Base-by-base conservation (phyloP, 345 rosid genomes). In the Hibiscus syriacus region DNA sequence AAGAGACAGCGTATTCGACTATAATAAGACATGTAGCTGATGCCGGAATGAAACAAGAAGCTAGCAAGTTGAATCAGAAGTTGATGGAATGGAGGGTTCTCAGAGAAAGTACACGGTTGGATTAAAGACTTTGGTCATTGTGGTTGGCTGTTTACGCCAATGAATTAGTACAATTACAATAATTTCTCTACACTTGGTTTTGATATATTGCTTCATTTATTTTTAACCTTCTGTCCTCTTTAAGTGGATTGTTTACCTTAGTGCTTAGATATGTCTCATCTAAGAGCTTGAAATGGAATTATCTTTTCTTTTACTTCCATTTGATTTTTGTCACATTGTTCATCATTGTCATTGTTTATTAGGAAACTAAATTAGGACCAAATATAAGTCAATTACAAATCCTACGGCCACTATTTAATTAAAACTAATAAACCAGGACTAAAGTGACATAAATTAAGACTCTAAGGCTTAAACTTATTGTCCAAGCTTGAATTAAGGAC, bases 11-110 rank as follows among this genome's bases (percentile, higher is more conserved):
- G 38, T 86, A 68, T 76, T 75, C 80, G 23, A 30, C 79, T 16
- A 43, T 87, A 62, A 38, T 92, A 20, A 79, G 75, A 68, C 75
- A 85, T 62, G 53, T 89, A 12, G 86, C 73, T 38, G 86, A 82
- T 63, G 82, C 79, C 74, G 98, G 93, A 53, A 82, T 92, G 90
- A 61, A 49, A 13, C 78, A 73, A 55, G 90, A 81, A 54, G 96
- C 96, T 56, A 49, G 70, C 19, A 75, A 79, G 68, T 74, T 92
- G 87, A 76, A 39, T 60, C 74, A 67, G 59, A 78, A 79, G 80
- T 78, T 92, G 68, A 79, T 73, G 66, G 81, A 79, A 19, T 76
- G 73, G 78, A 81, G 77, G 55, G 64, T 86, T 73, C 64, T 77
- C 49, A 68, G 63, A 60, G 73, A 68, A 67, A 68, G 39, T 29